A percentile compares a stretch with the other conserved stretches of the same genome.
Evolutionary conservation across 257 asterid genomes (phyloP).

Genomic region (Nicotiana undulata): DNA sequence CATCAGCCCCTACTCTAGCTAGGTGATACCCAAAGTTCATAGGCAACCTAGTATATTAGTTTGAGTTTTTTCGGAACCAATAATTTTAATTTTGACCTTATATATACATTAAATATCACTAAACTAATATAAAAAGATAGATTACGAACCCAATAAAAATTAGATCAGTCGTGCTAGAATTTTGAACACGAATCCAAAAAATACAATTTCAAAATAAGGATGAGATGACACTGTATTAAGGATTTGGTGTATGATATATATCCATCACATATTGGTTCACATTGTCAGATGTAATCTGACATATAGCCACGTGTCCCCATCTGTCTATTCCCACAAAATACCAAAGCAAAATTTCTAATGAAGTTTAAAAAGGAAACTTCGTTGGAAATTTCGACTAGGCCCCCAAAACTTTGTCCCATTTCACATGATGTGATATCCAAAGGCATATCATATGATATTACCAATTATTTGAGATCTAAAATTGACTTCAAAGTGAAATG

Average conservation of each 20-base stretch:
- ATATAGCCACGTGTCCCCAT: not conserved
- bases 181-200: too few relatives aligned
- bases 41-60: too few relatives aligned
- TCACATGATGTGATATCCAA: not conserved
- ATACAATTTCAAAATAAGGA: too few relatives aligned
- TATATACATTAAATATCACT: too few relatives aligned
- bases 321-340: not conserved
- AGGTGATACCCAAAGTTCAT: too few relatives aligned
- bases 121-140: too few relatives aligned
- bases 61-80: accelerated
- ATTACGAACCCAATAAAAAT: too few relatives aligned
- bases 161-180: too few relatives aligned
- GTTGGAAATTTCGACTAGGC: not conserved
- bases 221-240: not conserved
- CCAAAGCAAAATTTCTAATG: not conserved
- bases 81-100: too few relatives aligned
- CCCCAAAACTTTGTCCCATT: not conserved
- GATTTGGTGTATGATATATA: not conserved
- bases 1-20: too few relatives aligned
- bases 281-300: not conserved
- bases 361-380: not conserved
- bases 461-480: not conserved
- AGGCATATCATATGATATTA: not conserved
- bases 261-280: not conserved
- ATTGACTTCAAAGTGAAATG: not conserved